Evolutionary conservation across 2,329 filamentous ascomycete species (phyloP).

Genomic region (Claviceps pazoutovae): DNA sequence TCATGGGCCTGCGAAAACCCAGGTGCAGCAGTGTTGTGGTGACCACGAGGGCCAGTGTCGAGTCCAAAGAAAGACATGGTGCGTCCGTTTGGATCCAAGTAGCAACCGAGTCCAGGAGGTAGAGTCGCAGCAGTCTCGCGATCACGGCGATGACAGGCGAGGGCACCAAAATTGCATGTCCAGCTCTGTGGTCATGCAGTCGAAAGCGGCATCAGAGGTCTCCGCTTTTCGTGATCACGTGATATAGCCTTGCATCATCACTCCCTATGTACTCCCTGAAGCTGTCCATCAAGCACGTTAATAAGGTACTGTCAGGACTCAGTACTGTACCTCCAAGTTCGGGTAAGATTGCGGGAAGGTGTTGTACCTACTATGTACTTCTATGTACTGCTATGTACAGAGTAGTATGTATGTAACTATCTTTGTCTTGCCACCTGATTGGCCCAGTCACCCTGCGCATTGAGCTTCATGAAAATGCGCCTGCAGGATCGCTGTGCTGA

Average conservation of each 20-base stretch:
- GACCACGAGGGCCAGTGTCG: slow-evolving; percentile 46
- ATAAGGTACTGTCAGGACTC: too few species aligned
- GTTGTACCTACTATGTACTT: too few species aligned
- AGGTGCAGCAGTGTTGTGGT: slow-evolving; percentile 51
- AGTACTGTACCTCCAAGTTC: too few species aligned
- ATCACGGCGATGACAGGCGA: neutral
- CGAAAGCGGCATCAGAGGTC: neutral
- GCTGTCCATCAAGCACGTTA: too few species aligned
- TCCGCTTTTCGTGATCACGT: neutral
- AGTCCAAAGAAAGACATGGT: slow-evolving; percentile 89
- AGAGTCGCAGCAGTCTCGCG: neutral
- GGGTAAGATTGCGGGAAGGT: too few species aligned
- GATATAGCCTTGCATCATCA: neutral
- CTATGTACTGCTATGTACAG: too few species aligned
- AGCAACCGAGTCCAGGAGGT: neutral
- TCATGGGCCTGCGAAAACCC: slow-evolving; percentile 77
- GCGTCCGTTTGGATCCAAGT: neutral
- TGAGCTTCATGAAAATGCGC: too few species aligned
- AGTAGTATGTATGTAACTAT: too few species aligned
- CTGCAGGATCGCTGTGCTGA: too few species aligned
- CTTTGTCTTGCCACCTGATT: too few species aligned
- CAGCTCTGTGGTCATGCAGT: neutral
- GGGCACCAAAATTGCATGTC: neutral
- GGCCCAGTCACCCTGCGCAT: too few species aligned
- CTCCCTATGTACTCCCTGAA: too few species aligned